Evolutionary conservation across 176 grass and related monocot species (phyloP).

Genomic region (Zizania latifolia): DNA sequence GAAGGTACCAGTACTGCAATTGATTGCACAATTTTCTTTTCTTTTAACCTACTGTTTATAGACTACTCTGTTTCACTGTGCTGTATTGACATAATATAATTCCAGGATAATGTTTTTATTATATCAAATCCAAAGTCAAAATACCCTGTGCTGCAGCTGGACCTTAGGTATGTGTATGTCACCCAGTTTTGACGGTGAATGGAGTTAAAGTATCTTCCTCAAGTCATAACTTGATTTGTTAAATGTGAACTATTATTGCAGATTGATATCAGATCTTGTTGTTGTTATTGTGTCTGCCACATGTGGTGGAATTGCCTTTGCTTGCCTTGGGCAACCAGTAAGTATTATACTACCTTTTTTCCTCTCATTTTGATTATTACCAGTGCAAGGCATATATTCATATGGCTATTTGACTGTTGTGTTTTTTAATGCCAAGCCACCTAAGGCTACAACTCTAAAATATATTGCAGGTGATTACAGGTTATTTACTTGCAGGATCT

Average conservation of each 20-base stretch:
- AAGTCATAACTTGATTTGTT: conserved; percentile 28
- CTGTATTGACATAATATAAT: conserved; percentile 9
- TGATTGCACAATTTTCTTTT: not conserved
- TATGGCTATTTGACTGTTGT: not conserved
- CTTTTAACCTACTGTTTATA: conserved; percentile 18
- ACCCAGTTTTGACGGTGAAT: not conserved
- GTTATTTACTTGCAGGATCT: conserved; percentile 98
- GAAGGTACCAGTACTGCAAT: conserved; percentile 40
- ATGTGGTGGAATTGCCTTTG: conserved; percentile 96
- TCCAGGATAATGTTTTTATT: conserved; percentile 98
- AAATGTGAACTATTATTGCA: conserved; percentile 39
- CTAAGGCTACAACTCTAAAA: conserved; percentile 31
- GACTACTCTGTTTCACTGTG: conserved; percentile 16
- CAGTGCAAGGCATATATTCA: conserved; percentile 3
- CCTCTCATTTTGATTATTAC: no score
- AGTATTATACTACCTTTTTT: conserved; percentile 35
- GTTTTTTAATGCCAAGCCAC: conserved; percentile 19
- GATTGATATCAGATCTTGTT: conserved; percentile 99
- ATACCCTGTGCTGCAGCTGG: conserved; percentile 96
- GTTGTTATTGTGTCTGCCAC: conserved; percentile 96
- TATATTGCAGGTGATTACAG: conserved; percentile 84
- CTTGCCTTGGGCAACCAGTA: conserved; percentile 95
- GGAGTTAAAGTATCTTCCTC: conserved; percentile 12
- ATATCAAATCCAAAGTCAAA: conserved; percentile 99
- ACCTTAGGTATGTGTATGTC: conserved; percentile 65